Percentiles rank a stretch among this genome's conserved stretches.
Evolutionary conservation across 805 yeast genomes (phyloP).

Genomic region (Saccharomycopsis sp.): DNA sequence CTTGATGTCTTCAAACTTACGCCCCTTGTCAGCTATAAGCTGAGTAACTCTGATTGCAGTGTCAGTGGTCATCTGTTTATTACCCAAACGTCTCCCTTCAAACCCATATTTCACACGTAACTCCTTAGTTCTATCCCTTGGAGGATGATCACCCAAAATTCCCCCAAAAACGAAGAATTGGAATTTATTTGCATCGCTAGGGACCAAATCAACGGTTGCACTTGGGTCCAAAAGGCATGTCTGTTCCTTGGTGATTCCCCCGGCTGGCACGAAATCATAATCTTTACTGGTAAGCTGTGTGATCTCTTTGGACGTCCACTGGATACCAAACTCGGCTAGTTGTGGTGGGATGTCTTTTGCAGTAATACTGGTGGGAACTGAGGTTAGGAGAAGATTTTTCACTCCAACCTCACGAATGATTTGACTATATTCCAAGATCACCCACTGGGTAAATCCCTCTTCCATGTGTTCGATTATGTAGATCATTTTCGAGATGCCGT

Average conservation of each 20-base stretch:
- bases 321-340: constrained; percentile 55
- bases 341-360: constrained; percentile 56
- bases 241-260: constrained; percentile 37
- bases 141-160: constrained; percentile 88
- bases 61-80: constrained; percentile 93
- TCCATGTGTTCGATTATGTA: constrained; percentile 98
- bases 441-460: constrained; percentile 96
- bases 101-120: constrained; percentile 75
- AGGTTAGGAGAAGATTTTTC: constrained; percentile 67
- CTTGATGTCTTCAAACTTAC: constrained; percentile 60
- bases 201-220: constrained; percentile 66
- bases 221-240: constrained; percentile 89
- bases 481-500: constrained; percentile 50
- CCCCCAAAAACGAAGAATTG: constrained; percentile 96
- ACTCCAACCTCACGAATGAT: constrained; percentile 79
- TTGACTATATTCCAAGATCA: constrained; percentile 74
- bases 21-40: constrained; percentile 55
- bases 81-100: constrained; percentile 81
- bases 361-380: constrained; percentile 61
- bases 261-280: constrained; percentile 30
- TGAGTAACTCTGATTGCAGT: constrained; percentile 94
- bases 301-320: constrained; percentile 78
- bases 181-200: constrained; percentile 57
- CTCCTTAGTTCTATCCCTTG: constrained; percentile 88
- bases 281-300: constrained; percentile 33